Base-by-base conservation (phyloP, 148 eudicot genomes). In the Fagopyrum tataricum region DNA sequence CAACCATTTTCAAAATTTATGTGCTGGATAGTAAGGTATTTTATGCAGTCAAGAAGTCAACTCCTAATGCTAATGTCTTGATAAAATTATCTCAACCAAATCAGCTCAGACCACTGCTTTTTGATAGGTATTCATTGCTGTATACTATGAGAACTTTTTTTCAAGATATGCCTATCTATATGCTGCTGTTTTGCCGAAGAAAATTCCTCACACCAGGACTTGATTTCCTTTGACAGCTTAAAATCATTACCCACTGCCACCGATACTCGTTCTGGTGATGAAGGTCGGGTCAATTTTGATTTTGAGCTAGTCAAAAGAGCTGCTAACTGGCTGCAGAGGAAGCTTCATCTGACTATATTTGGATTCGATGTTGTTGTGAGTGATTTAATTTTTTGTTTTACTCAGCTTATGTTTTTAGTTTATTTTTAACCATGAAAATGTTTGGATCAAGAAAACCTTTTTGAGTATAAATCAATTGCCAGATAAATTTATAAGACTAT, bases 351-450 rank as follows among this genome's bases (percentile, higher is more conserved):
- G 68, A 93, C 98, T 62, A 87, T 93, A 67, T 89, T 93, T 73
- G 98, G 98, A 69, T 93, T 93, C 78, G 97, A 91, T 78, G 95
- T 91, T 75, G 98, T 94, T 72, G 98, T 94, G 75, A 89, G 98
- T 87, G 81, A 67, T 69, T 58, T 2, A 59, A n/a, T 47, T 75
- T 18, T 48, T 31, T 69, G 21, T 37, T 59, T 31, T 31, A 31
- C 52, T 52, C 23, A 48, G 59, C 43, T 62, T 14, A 31, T 2
- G 12, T 67, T n/a, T n/a, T 67, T 31, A 20, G 20, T 55, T 5
- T 8, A 58, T 23, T 59, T 1, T 59, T 4, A 24, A 59, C 8
- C 66, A 59, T 14, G 39, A 58, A 21, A 21, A 5, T 15, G 8
- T 59, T 8, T 59, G 39, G 39, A 59, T 9, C 5, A 59, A 59